Evolutionary conservation across 1,139 yeast species (phyloP), one percentile per base, ranked within the genome.

Genomic region (Pichia sp.): DNA sequence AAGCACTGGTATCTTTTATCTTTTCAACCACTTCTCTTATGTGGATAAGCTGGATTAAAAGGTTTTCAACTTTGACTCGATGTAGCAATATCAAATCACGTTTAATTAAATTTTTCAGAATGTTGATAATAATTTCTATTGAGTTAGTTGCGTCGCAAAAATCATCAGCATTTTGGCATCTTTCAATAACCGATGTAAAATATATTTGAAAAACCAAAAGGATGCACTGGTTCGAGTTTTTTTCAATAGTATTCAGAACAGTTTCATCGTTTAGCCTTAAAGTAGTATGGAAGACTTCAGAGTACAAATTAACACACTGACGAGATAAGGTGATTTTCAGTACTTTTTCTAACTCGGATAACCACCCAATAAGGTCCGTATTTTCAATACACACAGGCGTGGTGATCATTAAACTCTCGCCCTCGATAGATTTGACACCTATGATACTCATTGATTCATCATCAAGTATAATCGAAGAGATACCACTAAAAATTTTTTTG

Each of bases 401-500:
- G 23, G 23, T 16, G 23, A 16, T 16, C 23, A 16, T 16, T 16
- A 31, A 31, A 31, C 40, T 46, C 55, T 90, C 97, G 0, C 80
- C 84, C 52, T 85, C 84, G 7, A 69, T 67, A 29, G 96, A 83
- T 1, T 55, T 45, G 1, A 88, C 66, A 1, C 77, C 78, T 0
- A 55, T 54, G 2, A 87, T 56, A 2, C 42, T 2, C 38, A 43
- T 36, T 0, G 45, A 7, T 2, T 45, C 44, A 0, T 59, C 53
- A 34, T 75, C 73, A 47, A 66, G 69, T 0, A 64, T 57, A 2
- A 86, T 55, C 3, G 68, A 61, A 0, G 72, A 56, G 8, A 87
- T 68, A 1, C 95, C 95, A 3, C 79, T 64, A 60, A 84, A 88
- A 79, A 92, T 75, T 56, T 85, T 86, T 44, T 69, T 69, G 45